phyloP scores from a whole-genome alignment of 305 asterid species.

The Withania somnifera region DNA sequence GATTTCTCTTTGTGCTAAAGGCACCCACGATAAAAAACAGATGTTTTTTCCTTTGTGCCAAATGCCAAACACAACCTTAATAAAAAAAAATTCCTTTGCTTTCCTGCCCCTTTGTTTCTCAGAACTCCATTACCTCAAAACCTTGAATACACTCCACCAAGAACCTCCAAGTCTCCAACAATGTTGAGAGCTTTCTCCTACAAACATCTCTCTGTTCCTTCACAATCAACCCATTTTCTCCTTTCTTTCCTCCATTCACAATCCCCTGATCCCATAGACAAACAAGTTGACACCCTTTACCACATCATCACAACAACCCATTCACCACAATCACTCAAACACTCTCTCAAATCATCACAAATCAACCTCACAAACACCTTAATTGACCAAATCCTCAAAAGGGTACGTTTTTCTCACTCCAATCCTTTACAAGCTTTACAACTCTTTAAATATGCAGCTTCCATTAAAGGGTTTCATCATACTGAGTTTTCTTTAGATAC shows the following conservation, averaged over 20 bases:
- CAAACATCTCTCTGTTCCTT: background rate
- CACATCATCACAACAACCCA: constrained; percentile 43
- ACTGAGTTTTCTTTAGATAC: constrained; percentile 60
- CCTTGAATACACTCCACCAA: background rate
- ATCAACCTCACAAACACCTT: constrained; percentile 44
- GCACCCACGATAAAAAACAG: too few relatives aligned
- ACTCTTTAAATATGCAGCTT: constrained; percentile 43
- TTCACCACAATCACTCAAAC: constrained; percentile 35
- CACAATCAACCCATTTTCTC: background rate
- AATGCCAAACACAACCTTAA: too few relatives aligned
- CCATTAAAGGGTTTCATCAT: constrained; percentile 46
- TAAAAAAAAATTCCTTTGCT: too few relatives aligned
- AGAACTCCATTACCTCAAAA: background rate
- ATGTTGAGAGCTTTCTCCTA: background rate
- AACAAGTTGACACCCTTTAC: constrained; percentile 43
- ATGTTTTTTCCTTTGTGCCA: too few relatives aligned
- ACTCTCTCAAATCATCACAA: constrained; percentile 39
- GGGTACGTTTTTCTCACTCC: constrained; percentile 82
- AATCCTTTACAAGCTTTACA: constrained; percentile 60
- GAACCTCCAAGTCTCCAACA: background rate
- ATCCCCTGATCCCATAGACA: constrained; percentile 8
- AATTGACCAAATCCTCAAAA: constrained; percentile 53
- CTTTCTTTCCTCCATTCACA: background rate
- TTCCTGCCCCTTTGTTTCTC: background rate
- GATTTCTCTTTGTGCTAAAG: too few relatives aligned